Evolutionary conservation across 176 grass and related monocot species (phyloP), one percentile per base, ranked within the genome.

Genomic region (Avena insularis): DNA sequence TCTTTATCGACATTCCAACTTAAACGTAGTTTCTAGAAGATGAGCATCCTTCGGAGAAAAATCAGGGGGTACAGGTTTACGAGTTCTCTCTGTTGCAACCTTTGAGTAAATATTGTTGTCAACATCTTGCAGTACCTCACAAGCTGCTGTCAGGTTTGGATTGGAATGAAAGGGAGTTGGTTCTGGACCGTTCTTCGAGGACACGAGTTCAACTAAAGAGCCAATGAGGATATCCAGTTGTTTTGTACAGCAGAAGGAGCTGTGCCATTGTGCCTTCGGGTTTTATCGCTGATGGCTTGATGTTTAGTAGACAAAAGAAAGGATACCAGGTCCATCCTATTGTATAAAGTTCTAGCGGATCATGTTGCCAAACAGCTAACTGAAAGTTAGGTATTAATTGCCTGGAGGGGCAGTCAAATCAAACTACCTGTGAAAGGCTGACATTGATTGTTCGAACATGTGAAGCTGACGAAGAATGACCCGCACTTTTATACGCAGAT

Each of bases 141-240:
- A 64, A 66, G 51, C 50, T 63, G 56, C 23, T 71, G 15, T 81
- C 20, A 6, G 12, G 48, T 31, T 77, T 81, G 19, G 12, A 58
- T 69, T 51, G 49, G 36, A 76, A 60, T 12, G 20, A 36, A 59
- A 74, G 49, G 27, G 47, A 36, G 31, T 53, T 47, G 31, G 46
- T 83, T 83, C 12, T 86, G 69, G 20, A 55, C 33, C 4, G 2
- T 60, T 16, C 40, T 71, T 75, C 11, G 15, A 25, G 51, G 61
- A 33, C 61, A 88, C 20, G 70, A 20, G 9, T 55, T 46, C 3
- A 60, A 80, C 78, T 31, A 54, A 82, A 23, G 83, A 82, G 64
- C 12, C 55, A 75, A 51, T 21, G 20, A 43, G 49, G 27, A 29
- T 48, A 49, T 66, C 47, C 49, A 75, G 36, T 38, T 76, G 50